Percentiles rank a stretch among this genome's conserved stretches.
Conservation (phyloP, 768 basidiomycete species). For the Lactarius tabidus region DNA sequence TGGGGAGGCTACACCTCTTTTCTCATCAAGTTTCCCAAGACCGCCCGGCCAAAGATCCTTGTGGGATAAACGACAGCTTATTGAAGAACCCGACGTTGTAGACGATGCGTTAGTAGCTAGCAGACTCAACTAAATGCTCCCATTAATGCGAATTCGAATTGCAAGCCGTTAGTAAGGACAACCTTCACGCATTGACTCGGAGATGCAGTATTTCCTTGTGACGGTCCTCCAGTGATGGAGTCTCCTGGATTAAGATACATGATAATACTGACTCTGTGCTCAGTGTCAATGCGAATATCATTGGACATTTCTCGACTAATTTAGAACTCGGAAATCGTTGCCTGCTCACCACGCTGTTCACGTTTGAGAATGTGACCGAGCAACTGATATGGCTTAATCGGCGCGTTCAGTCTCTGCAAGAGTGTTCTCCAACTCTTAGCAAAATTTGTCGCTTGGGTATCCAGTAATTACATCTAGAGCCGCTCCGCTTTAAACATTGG, state of each 20-base stretch:
- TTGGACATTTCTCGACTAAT: no score
- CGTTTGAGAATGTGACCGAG: no score
- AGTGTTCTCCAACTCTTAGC: not conserved
- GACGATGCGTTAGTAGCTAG: not conserved
- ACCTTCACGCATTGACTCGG: not conserved
- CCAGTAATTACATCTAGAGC: not conserved
- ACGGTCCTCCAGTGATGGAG: no score
- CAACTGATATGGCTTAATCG: no score
- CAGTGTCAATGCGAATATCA: no score
- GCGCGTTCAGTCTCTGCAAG: not conserved
- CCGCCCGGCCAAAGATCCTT: not conserved
- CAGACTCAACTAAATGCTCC: not conserved
- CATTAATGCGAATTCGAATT: no score
- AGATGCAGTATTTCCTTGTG: no score
- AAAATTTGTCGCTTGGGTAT: not conserved
- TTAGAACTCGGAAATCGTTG: not conserved
- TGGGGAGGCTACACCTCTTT: slow-evolving; percentile 8
- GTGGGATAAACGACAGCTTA: not conserved
- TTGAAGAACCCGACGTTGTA: not conserved
- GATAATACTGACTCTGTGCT: not conserved
- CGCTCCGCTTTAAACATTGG: not conserved
- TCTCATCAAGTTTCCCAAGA: slow-evolving; percentile 14
- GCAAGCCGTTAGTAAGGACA: not conserved
- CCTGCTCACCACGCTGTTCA: no score
- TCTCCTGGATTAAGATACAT: not conserved